Evolutionary conservation across 2,329 filamentous ascomycete genomes (phyloP), one percentile per base, ranked within the genome.

Genomic region (Aureobasidium zeae): DNA sequence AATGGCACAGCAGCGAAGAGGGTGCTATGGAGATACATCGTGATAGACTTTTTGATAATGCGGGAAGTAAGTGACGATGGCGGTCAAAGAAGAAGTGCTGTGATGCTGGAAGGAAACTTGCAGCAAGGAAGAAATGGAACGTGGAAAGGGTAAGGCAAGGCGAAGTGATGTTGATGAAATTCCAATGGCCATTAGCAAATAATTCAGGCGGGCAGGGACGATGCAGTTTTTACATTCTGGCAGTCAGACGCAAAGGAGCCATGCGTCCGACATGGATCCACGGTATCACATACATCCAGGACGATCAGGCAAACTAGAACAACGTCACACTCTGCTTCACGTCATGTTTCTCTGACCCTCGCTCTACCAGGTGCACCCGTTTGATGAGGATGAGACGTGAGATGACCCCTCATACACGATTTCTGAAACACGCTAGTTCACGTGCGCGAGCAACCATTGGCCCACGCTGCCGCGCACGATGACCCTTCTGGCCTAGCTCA

Each of bases 1-100:
- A 25, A 25, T n/a, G n/a, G n/a, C n/a, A n/a, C n/a, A 17, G 11
- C 29, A 37, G 49, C 30, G 55, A 52, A 46, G 15, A 28, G 16
- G 10, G 34, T 32, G 2, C 13, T 15, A 5, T 16, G 39, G 21
- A 12, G 39, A 28, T 26, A 34, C 39, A 43, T 42, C 20, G 19
- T 41, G 16, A 4, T 17, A 9, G 13, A 9, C 17, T 19, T 15
- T 19, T 15, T 31, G 28, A 22, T 41, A 28, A 5, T 42, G 19
- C 19, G 20, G 16, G 10, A 10, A 28, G 13, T 24, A 12, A 7
- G 21, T 32, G 21, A 20, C 19, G 39, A 32, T 28, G 25, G 22
- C 36, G 29, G 9, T 30, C 36, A 39, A 16, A 24, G n/a, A 39
- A 39, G 21, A 30, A 39, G 30, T 15, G 29, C 22, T 7, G 7